A percentile compares a stretch with the other conserved stretches of the same genome.
Conservation (phyloP, 768 basidiomycete genomes). For the Gloeophyllum trabeum region DNA sequence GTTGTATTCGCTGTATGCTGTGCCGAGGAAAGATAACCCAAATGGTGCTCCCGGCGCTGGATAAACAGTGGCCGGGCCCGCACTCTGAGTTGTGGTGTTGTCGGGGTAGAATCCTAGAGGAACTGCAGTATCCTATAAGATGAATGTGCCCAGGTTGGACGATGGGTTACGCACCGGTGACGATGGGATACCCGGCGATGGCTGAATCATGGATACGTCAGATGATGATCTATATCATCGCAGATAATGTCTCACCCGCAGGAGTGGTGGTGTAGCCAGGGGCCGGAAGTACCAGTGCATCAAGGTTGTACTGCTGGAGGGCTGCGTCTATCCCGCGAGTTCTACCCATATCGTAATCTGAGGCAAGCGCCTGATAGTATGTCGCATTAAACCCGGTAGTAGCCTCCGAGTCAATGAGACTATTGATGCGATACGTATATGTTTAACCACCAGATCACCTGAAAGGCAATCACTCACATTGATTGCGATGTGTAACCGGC, state of each 20-base stretch:
- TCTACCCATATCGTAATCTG: constrained; percentile 18
- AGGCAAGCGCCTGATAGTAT: constrained; percentile 18
- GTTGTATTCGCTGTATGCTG: constrained; percentile 20
- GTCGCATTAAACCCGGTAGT: constrained; percentile 16
- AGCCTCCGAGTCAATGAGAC: constrained; percentile 16
- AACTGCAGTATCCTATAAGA: constrained; percentile 18
- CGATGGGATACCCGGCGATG: constrained; percentile 55
- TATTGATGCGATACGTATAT: constrained; percentile 3
- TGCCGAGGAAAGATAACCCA: constrained; percentile 51
- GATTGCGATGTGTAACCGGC: constrained; percentile 4
- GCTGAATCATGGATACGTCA: constrained; percentile 26
- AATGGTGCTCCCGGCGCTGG: constrained; percentile 47
- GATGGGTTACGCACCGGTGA: constrained; percentile 33
- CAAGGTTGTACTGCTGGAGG: constrained; percentile 18
- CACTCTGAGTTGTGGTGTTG: constrained; percentile 26
- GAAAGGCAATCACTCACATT: neutral
- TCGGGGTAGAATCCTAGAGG: constrained; percentile 51
- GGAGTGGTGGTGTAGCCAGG: constrained; percentile 14
- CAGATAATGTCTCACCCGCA: constrained; percentile 3
- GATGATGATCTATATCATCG: no score
- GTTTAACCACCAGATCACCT: neutral
- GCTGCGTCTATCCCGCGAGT: constrained; percentile 24
- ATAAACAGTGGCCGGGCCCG: constrained; percentile 22
- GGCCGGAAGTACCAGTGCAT: constrained; percentile 21
- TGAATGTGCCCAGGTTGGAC: neutral